Conservation (phyloP, 2,329 filamentous ascomycete genomes). For the Colletotrichum caudatum region DNA sequence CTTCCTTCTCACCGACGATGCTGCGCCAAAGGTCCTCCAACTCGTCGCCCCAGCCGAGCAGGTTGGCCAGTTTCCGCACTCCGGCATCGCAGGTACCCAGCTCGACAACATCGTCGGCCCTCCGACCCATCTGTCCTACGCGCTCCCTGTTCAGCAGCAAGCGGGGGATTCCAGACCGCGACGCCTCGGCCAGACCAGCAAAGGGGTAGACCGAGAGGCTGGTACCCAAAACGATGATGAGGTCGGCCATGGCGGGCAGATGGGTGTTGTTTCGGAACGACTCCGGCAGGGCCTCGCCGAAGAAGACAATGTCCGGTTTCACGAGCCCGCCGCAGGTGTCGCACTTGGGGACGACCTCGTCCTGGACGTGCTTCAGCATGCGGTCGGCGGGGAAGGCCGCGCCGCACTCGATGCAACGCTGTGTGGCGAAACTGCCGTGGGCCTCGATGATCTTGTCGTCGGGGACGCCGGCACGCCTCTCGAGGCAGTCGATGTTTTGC, state of each 20-base stretch:
- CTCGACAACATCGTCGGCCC: conserved; percentile 85
- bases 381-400: conserved; percentile 75
- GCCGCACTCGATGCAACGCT: conserved; percentile 92
- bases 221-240: conserved; percentile 89
- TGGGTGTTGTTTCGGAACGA: conserved; percentile 52
- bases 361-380: conserved; percentile 78
- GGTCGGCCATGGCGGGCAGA: conserved; percentile 73
- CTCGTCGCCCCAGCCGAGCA: conserved; percentile 87
- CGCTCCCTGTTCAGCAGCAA: conserved; percentile 88
- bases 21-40: conserved; percentile 80
- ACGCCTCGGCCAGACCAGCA: conserved; percentile 79
- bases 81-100: conserved; percentile 87
- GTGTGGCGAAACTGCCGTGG: conserved; percentile 92
- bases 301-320: conserved; percentile 96
- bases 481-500: conserved; percentile 97
- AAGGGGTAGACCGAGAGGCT: conserved; percentile 92
- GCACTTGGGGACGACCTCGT: conserved; percentile 79
- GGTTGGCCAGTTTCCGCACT: conserved; percentile 81
- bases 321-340: conserved; percentile 79
- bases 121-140: conserved; percentile 82
- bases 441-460: conserved; percentile 88
- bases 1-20: conserved; percentile 72
- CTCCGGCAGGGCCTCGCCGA: conserved; percentile 75
- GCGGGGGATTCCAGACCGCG: conserved; percentile 73
- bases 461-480: conserved; percentile 87